phyloP scores from a whole-genome alignment of 1,284 basidiomycete genomes.

The Stygiomarasmius scandens region DNA sequence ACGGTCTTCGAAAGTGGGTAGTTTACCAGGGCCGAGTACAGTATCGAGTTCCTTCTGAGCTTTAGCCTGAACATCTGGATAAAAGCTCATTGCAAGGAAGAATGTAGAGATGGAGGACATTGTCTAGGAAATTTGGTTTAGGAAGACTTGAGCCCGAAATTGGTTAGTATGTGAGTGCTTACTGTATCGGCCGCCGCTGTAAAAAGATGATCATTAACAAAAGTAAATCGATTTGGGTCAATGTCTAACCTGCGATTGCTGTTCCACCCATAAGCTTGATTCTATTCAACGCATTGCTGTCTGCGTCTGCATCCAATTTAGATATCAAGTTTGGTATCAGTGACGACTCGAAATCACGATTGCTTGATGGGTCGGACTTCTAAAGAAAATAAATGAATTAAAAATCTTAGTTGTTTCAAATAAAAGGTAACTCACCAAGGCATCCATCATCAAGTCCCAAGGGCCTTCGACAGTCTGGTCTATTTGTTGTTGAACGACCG shows the following conservation, averaged over 20 bases:
- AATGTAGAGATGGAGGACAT: conserved; percentile 4
- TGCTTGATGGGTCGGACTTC: no score
- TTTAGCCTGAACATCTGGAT: conserved; percentile 28
- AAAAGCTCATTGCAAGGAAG: conserved; percentile 25
- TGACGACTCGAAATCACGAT: no score
- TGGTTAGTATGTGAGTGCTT: no score
- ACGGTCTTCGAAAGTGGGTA: conserved; percentile 32
- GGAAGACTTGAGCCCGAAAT: no score
- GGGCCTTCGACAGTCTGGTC: no score
- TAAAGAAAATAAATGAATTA: no score
- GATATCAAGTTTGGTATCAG: conserved; percentile 3
- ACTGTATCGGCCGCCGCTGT: neutral
- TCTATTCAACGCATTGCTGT: neutral
- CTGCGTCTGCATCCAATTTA: neutral
- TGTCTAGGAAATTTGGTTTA: neutral
- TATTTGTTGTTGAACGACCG: no score
- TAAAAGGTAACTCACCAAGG: no score
- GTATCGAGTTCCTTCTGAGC: conserved; percentile 31
- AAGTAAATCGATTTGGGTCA: neutral
- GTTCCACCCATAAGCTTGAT: neutral
- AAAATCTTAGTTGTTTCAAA: no score
- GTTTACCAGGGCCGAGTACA: conserved; percentile 28
- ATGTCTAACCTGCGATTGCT: neutral
- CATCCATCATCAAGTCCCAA: no score
- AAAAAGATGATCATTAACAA: neutral